Conservation (phyloP, 257 asterid genomes). For the Lycium ferocissimum region DNA sequence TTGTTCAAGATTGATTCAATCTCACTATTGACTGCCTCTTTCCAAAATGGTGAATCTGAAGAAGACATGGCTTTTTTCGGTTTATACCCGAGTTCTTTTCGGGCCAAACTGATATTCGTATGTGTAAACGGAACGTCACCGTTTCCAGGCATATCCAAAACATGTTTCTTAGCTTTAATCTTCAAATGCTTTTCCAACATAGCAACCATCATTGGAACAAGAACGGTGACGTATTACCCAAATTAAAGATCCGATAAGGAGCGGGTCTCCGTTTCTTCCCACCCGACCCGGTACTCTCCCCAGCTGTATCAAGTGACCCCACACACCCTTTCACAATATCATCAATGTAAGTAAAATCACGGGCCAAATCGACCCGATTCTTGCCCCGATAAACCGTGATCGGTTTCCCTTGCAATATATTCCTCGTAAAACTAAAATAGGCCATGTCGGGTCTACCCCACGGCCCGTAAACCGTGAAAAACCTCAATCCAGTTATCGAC, state of each 20-base stretch:
- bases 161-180: conserved; percentile 36
- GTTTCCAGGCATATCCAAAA: conserved; percentile 41
- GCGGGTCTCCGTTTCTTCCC: conserved; percentile 37
- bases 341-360: conserved; percentile 40
- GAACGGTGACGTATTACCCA: conserved; percentile 42
- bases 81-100: conserved; percentile 38
- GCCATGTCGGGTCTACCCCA: conserved; percentile 48
- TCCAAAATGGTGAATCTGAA: too few relatives aligned
- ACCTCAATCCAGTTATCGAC: conserved; percentile 36
- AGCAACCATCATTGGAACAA: conserved; percentile 38
- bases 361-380: conserved; percentile 34
- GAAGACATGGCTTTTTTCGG: too few relatives aligned
- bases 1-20: too few relatives aligned
- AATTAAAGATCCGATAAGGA: conserved; percentile 34
- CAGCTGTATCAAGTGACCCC: conserved; percentile 34
- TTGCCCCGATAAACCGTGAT: conserved; percentile 36
- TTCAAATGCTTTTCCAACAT: conserved; percentile 43
- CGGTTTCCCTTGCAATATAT: conserved; percentile 35
- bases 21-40: too few relatives aligned
- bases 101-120: conserved; percentile 44
- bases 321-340: conserved; percentile 40
- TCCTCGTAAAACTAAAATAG: conserved; percentile 32
- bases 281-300: conserved; percentile 43
- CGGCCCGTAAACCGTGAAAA: conserved; percentile 39
- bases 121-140: conserved; percentile 44